Evolutionary conservation across 352 stramenopile species (phyloP).

Genomic region (Pythium phragmiticola): DNA sequence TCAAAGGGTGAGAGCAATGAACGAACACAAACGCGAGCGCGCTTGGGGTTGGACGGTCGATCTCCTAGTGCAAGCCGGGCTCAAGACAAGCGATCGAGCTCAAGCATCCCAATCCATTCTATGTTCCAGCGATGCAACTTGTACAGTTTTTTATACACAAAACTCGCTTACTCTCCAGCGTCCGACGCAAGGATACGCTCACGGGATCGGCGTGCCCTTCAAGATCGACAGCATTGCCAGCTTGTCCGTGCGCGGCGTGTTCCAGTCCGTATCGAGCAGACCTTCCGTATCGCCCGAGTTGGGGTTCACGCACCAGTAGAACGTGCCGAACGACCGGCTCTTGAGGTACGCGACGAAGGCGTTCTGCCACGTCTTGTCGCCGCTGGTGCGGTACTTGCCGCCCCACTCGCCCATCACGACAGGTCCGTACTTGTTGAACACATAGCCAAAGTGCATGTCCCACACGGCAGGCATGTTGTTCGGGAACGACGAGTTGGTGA

Average conservation of each 20-base stretch:
- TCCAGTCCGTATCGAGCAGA: slow-evolving; percentile 56
- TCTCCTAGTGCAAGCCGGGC: too few relatives aligned
- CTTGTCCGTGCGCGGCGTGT: slow-evolving; percentile 41
- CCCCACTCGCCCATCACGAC: slow-evolving; percentile 68
- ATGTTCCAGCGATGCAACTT: neutral
- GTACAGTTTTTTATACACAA: neutral
- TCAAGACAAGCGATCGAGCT: too few relatives aligned
- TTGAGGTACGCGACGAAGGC: slow-evolving; percentile 44
- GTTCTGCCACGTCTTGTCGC: slow-evolving; percentile 50
- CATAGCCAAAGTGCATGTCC: slow-evolving; percentile 56
- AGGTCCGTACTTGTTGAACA: slow-evolving; percentile 29
- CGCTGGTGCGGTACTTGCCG: slow-evolving; percentile 31
- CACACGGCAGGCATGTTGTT: slow-evolving; percentile 56
- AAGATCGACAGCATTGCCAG: slow-evolving; percentile 47
- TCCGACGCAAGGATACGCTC: neutral
- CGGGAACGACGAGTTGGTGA: slow-evolving; percentile 34
- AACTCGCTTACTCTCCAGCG: neutral
- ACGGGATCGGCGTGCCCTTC: slow-evolving; percentile 33
- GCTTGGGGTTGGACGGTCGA: too few relatives aligned
- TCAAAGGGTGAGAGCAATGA: too few relatives aligned
- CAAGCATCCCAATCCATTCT: too few relatives aligned
- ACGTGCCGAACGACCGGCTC: slow-evolving; percentile 30
- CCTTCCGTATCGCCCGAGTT: slow-evolving; percentile 63
- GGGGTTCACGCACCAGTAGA: slow-evolving; percentile 74
- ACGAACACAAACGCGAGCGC: too few relatives aligned